Conservation (phyloP, 148 eudicot species). For the Camellia granthamiana region DNA sequence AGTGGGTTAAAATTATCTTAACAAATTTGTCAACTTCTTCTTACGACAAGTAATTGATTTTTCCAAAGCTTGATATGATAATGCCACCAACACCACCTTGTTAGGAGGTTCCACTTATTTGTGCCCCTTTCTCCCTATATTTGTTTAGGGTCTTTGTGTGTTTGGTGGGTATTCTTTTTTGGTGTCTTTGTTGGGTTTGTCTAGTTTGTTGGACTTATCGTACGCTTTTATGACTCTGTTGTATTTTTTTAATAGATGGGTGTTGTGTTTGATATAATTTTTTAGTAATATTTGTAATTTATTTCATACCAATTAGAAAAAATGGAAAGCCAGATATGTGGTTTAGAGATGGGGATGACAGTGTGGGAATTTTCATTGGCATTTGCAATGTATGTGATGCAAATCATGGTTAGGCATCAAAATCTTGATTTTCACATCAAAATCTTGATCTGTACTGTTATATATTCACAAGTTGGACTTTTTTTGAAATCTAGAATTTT, state of each 20-base stretch:
- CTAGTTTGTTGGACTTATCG: too few relatives aligned
- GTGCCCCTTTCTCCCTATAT: too few relatives aligned
- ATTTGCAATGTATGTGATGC: conserved; percentile 8
- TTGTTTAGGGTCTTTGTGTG: too few relatives aligned
- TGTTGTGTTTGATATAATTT: too few relatives aligned
- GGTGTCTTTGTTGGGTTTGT: too few relatives aligned
- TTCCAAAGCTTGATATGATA: background rate
- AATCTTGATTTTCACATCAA: background rate
- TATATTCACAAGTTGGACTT: conserved; percentile 3
- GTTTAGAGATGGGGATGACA: background rate
- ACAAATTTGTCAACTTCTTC: background rate
- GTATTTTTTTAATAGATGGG: too few relatives aligned
- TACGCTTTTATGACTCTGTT: too few relatives aligned
- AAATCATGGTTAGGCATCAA: conserved; percentile 3
- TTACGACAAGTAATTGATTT: background rate
- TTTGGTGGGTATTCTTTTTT: too few relatives aligned
- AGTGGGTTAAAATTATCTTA: background rate
- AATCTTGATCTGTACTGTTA: conserved; percentile 14
- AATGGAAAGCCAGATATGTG: conserved; percentile 4
- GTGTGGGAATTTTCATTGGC: background rate
- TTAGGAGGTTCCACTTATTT: too few relatives aligned
- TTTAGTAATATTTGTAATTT: too few relatives aligned
- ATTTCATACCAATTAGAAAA: background rate
- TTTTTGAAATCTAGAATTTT: conserved; percentile 17
- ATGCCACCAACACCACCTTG: too few relatives aligned